Evolutionary conservation across 2,329 filamentous ascomycete genomes (phyloP).

Genomic region (Stachybotrys chartarum): DNA sequence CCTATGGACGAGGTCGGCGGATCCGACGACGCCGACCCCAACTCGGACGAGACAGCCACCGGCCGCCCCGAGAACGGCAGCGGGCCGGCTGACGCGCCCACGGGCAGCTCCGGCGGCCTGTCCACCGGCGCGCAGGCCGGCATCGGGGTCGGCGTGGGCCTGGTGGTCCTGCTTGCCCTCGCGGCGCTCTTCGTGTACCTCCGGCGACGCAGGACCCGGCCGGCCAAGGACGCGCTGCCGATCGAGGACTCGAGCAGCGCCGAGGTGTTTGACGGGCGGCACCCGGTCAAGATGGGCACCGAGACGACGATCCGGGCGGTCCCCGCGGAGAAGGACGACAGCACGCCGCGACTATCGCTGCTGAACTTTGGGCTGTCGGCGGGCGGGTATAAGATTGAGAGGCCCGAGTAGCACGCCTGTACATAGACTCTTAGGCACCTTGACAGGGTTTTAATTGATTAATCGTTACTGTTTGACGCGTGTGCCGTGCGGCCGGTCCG

Average conservation of each 20-base stretch:
- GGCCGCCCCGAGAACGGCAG: background rate
- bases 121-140: constrained; percentile 16
- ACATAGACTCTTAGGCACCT: background rate
- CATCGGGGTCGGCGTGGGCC: constrained; percentile 12
- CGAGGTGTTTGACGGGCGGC: background rate
- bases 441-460: background rate
- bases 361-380: constrained; percentile 1
- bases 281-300: background rate
- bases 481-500: background rate
- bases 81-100: too few species aligned
- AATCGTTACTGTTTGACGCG: background rate
- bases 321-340: background rate
- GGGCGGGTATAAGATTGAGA: background rate
- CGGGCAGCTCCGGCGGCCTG: constrained; percentile 7
- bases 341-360: background rate
- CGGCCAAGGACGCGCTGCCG: background rate
- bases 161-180: background rate
- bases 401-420: constrained; percentile 14
- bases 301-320: constrained; percentile 1
- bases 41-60: background rate
- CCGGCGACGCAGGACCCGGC: background rate
- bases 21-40: background rate
- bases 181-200: background rate
- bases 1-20: constrained; percentile 11
- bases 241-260: background rate